Percentiles rank a stretch among this genome's conserved stretches.
These are phyloP conservation scores for Porpolomopsis calyptriformis DNA, from an alignment of 768 basidiomycete genomes.

Conservation along the genomic window DNA sequence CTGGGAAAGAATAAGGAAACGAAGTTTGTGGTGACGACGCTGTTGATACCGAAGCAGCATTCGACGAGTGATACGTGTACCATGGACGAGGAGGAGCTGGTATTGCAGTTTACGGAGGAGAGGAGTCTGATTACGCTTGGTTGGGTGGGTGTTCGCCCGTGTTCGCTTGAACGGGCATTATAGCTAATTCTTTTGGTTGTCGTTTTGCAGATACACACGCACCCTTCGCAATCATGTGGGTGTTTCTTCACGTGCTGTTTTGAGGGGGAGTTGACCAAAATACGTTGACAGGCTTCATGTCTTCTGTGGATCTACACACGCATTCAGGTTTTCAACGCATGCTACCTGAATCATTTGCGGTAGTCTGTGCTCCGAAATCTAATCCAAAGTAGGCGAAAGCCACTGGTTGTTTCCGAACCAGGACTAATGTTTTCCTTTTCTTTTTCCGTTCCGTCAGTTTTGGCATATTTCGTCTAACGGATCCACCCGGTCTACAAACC, in stretches of 20 bases:
- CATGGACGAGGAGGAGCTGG: slow-evolving; percentile 84
- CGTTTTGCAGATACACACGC: slow-evolving; percentile 69
- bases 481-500: slow-evolving; percentile 70
- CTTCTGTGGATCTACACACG: slow-evolving; percentile 86
- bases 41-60: slow-evolving; percentile 82
- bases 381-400: slow-evolving; percentile 50
- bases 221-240: slow-evolving; percentile 80
- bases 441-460: slow-evolving; percentile 35
- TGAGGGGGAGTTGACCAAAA: not conserved
- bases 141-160: slow-evolving; percentile 51
- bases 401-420: not conserved
- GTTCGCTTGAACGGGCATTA: not conserved
- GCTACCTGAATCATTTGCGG: slow-evolving; percentile 86
- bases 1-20: slow-evolving; percentile 56
- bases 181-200: not conserved
- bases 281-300: slow-evolving; percentile 65
- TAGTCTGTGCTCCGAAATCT: slow-evolving; percentile 79
- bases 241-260: slow-evolving; percentile 9
- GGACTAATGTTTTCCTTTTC: slow-evolving; percentile 2
- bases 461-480: slow-evolving; percentile 84
- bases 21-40: slow-evolving; percentile 63
- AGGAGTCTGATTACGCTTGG: slow-evolving; percentile 77
- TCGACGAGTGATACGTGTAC: slow-evolving; percentile 87
- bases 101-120: slow-evolving; percentile 76
- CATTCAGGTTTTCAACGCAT: slow-evolving; percentile 83